Evolutionary conservation across 805 yeast genomes (phyloP).

Genomic region (Schizosaccharomyces cryophilus): DNA sequence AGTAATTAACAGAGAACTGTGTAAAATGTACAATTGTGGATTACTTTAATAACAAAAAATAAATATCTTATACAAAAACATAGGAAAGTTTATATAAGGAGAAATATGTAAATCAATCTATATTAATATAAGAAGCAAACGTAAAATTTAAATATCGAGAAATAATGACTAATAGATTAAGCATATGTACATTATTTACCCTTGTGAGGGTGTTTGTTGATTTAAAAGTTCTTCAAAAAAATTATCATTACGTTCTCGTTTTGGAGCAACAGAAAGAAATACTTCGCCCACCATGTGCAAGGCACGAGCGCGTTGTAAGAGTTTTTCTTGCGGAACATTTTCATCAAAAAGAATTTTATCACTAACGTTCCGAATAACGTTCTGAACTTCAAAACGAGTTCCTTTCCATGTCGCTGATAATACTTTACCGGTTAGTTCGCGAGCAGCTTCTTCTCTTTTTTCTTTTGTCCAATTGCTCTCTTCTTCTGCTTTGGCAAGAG

Average conservation of each 20-base stretch:
- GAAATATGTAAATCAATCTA: neutral
- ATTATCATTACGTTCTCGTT: conserved; percentile 67
- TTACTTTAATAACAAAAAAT: neutral
- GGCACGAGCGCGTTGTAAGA: conserved; percentile 58
- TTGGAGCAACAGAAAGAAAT: conserved; percentile 41
- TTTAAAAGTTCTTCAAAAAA: conserved; percentile 82
- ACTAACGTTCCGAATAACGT: conserved; percentile 59
- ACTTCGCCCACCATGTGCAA: conserved; percentile 44
- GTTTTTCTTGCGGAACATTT: conserved; percentile 30
- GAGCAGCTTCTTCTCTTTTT: conserved; percentile 53
- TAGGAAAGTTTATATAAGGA: neutral
- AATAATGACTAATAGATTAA: neutral
- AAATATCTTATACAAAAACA: neutral
- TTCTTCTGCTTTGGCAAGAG: conserved; percentile 50
- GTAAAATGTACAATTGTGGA: neutral
- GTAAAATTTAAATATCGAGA: neutral
- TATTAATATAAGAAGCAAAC: neutral
- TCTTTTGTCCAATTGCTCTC: conserved; percentile 29
- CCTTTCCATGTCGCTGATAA: conserved; percentile 91
- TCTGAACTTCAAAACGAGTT: conserved; percentile 62
- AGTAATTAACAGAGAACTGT: neutral
- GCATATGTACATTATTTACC: neutral
- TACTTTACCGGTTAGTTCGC: conserved; percentile 63
- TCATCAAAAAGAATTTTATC: conserved; percentile 50
- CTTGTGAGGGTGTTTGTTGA: conserved; percentile 17